Evolutionary conservation across 306 rosid species (phyloP), one percentile per base, ranked within the genome.

Genomic region (Lathyrus aphaca): DNA sequence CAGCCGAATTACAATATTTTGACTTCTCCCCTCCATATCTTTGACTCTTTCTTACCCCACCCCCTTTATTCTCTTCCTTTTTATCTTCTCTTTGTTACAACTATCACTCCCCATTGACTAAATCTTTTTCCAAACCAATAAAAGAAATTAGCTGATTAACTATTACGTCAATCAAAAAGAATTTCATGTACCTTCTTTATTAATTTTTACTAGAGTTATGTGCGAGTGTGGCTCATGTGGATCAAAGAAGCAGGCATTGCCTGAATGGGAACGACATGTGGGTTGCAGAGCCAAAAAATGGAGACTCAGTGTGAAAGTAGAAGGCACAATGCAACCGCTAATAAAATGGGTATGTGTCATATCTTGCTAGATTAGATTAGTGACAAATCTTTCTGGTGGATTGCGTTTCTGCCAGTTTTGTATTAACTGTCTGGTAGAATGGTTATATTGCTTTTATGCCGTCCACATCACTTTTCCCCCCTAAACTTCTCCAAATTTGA

Each of bases 201-300:
- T 71, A 69, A 37, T 39, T 61, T 51, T 54, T 78, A 74, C 73
- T 83, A 93, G 98, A 69, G 77, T 93, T 54, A 64, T 87, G 56
- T 90, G 98, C 74, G 78, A 64, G n/a, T 93, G 98, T 66, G 88
- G 85, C 72, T 73, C 79, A 0, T 93, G 98, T 75, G 90, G 82
- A 74, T 71, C 91, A 38, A 82, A 68, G 74, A 88, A 83, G 88
- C 87, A 85, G 62, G 82, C 80, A 43, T 87, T 82, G 17, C 16
- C 90, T 45, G 91, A 88, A 79, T 93, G 98, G 96, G 98, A 93
- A 77, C 77, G 77, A 25, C 98, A 93, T 79, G 73, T 96, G 6
- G 98, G 97, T 38, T 86, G 94, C 79, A 88, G 80, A 88, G 96
- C 98, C 19, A 93, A 82, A 82, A 90, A 93, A 80, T 93, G 98